Percentiles rank a stretch among this genome's conserved stretches.
phyloP scores from a whole-genome alignment of 176 grass and related monocot species.

The Aechmea fasciata region DNA sequence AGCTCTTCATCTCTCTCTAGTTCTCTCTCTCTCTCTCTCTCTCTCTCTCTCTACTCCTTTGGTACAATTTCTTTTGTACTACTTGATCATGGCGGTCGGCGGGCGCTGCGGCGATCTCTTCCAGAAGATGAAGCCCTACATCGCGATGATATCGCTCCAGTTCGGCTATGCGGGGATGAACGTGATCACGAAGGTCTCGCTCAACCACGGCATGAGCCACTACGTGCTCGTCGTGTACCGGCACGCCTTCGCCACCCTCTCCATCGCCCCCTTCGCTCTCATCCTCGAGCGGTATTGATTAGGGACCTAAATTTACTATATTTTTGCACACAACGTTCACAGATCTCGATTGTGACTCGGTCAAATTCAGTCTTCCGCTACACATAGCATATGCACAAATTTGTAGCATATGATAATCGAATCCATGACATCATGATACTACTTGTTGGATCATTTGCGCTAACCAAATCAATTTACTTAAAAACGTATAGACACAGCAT shows the following conservation, averaged over 20 bases:
- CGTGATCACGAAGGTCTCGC: constrained; percentile 85
- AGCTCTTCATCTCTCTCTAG: neutral
- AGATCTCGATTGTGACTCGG: no score
- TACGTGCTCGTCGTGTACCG: constrained; percentile 94
- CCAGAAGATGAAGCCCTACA: constrained; percentile 65
- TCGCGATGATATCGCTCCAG: constrained; percentile 84
- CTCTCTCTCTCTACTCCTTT: neutral
- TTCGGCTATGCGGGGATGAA: constrained; percentile 98
- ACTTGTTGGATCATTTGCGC: no score
- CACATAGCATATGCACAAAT: no score
- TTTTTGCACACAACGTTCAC: no score
- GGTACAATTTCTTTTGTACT: neutral
- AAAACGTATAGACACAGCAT: no score
- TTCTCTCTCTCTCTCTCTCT: neutral
- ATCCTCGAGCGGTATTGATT: constrained; percentile 55
- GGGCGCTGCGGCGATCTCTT: constrained; percentile 35
- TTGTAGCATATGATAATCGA: no score
- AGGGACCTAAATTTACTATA: no score
- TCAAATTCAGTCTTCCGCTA: no score
- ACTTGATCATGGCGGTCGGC: neutral
- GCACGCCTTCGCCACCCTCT: constrained; percentile 88
- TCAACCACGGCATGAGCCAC: constrained; percentile 92
- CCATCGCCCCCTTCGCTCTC: constrained; percentile 85
- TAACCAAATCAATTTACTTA: no score
- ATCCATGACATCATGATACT: no score